Evolutionary conservation across 2,329 filamentous ascomycete species (phyloP).

Genomic region (Corynespora cassiicola): DNA sequence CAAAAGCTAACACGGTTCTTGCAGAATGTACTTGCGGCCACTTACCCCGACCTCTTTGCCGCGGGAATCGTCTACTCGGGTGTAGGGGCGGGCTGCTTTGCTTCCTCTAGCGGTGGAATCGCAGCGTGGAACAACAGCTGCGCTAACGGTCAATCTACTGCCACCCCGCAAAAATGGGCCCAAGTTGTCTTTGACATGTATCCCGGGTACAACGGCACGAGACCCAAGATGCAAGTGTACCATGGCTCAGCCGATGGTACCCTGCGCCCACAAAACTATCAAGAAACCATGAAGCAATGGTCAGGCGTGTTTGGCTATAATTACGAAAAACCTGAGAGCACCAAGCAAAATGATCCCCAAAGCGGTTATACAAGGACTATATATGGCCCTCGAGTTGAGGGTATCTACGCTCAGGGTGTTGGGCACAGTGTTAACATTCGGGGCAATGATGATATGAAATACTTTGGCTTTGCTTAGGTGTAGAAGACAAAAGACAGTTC

Average conservation of each 20-base stretch:
- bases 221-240: slow-evolving; percentile 65
- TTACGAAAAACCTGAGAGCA: slow-evolving; percentile 38
- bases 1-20: too few relatives aligned
- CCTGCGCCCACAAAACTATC: slow-evolving; percentile 60
- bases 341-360: slow-evolving; percentile 34
- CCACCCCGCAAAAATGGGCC: slow-evolving; percentile 57
- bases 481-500: too few relatives aligned
- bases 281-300: slow-evolving; percentile 56
- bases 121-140: slow-evolving; percentile 61
- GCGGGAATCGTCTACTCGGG: slow-evolving; percentile 61
- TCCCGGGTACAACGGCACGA: slow-evolving; percentile 56
- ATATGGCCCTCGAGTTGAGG: slow-evolving; percentile 39
- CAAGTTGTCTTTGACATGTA: slow-evolving; percentile 56
- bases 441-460: slow-evolving; percentile 43
- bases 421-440: slow-evolving; percentile 44
- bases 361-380: slow-evolving; percentile 38
- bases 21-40: slow-evolving; percentile 56
- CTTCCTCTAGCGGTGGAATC: slow-evolving; percentile 49
- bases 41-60: slow-evolving; percentile 63
- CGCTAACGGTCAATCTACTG: slow-evolving; percentile 55
- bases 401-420: slow-evolving; percentile 42
- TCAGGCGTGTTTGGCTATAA: slow-evolving; percentile 39
- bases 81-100: slow-evolving; percentile 63
- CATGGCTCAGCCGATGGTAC: slow-evolving; percentile 61
- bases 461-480: slow-evolving; percentile 33